Base-by-base conservation (phyloP, 148 eudicot genomes). In the Bassia scoparia region DNA sequence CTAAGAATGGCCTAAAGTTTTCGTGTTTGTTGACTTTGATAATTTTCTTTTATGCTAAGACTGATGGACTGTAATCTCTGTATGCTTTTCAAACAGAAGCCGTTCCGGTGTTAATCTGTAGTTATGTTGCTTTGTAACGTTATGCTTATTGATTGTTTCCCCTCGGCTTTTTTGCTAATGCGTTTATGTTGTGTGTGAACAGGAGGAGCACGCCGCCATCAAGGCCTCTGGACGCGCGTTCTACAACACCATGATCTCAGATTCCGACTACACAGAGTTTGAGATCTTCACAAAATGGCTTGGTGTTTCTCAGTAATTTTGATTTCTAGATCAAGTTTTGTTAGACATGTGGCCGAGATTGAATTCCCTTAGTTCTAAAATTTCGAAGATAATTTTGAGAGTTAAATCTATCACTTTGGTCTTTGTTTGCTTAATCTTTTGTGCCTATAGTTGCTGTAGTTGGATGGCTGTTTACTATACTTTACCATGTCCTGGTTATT, bases 201-300 rank as follows among this genome's bases (percentile, higher is more conserved):
- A 82, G 85, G 85, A 82, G 77, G 82, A 79, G 35, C 69, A 50
- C 26, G 20, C 59, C 27, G 43, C 64, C 37, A 69, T 82, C 56
- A 82, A 82, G 77, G 85, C 80, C 7, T 61, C 85, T 10, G 85
- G 85, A 13, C 72, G 78, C 23, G 67, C 85, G 0, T 81, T 74
- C 84, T 81, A 73, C 81, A 77, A 81, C 73, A 81, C 84, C 5
- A 81, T 78, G 84, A 81, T 82, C 35, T 82, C 85, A 20, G 82
- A 82, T 44, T 79, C 82, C 2, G 85, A 79, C 62, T 82, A 82
- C 77, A 79, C 82, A 17, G 85, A 82, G 55, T 82, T 82, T 48
- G 85, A 82, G 68, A 79, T 69, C 75, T 82, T 82, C 82, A 56
- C 85, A 50, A 79, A 82, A 50, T 82, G 85, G 85, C 76, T 82